phyloP scores from a whole-genome alignment of 169 alveolate genomes.

The Perkinsus chesapeaki region DNA sequence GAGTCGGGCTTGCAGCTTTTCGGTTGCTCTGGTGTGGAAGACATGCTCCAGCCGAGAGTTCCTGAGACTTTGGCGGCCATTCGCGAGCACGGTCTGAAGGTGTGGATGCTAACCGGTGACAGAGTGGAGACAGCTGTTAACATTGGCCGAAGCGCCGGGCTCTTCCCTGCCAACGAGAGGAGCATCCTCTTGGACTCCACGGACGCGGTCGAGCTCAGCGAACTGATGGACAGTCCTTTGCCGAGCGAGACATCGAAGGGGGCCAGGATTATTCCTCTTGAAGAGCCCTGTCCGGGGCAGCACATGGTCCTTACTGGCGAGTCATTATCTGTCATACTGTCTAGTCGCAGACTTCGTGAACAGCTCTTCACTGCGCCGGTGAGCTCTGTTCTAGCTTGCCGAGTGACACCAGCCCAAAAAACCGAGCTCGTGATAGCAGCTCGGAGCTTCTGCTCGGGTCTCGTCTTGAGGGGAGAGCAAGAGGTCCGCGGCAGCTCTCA shows the following conservation, averaged over 20 bases:
- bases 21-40: constrained; percentile 96
- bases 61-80: constrained; percentile 88
- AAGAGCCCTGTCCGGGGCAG: constrained; percentile 13
- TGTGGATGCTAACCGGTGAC: constrained; percentile 99
- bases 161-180: constrained; percentile 12
- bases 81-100: constrained; percentile 87
- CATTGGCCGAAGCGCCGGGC: constrained; percentile 62
- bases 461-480: neutral
- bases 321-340: constrained; percentile 18
- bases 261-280: constrained; percentile 19
- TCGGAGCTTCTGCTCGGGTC: neutral
- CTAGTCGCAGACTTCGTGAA: constrained; percentile 21
- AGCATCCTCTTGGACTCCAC: constrained; percentile 1
- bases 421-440: constrained; percentile 74
- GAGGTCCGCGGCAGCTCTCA: constrained; percentile 34
- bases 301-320: constrained; percentile 16
- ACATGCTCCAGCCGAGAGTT: constrained; percentile 91
- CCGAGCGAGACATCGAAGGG: constrained; percentile 21
- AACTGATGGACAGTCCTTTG: constrained; percentile 14
- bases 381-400: constrained; percentile 80
- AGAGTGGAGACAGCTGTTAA: constrained; percentile 94
- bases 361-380: constrained; percentile 31
- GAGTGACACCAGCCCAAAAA: constrained; percentile 93
- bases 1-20: constrained; percentile 80
- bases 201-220: neutral